Percentiles rank a stretch among this genome's conserved stretches.
Conservation (phyloP, 768 basidiomycete genomes). For the Amanita polypyramis region DNA sequence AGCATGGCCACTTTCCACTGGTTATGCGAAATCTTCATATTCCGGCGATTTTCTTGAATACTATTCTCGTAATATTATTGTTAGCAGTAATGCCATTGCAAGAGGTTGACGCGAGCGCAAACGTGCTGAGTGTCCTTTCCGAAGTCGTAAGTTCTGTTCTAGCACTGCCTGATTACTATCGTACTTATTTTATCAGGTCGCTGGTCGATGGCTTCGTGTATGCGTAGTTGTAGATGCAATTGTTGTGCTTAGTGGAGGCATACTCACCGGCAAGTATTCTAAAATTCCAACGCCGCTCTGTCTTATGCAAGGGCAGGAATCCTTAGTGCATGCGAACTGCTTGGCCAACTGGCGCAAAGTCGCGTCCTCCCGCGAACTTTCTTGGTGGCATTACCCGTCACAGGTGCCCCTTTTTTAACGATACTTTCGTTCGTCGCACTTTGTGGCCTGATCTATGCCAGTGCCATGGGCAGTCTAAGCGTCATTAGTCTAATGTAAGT, state of each 20-base stretch:
- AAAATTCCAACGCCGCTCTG: too few relatives aligned
- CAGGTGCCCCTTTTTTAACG: conserved; percentile 42
- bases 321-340: conserved; percentile 45
- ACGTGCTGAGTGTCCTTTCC: conserved; percentile 58
- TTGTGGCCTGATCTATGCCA: conserved; percentile 44
- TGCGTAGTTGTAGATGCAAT: conserved; percentile 60
- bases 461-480: conserved; percentile 37
- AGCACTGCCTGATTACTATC: not conserved
- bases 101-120: conserved; percentile 36
- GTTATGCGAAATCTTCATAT: conserved; percentile 59
- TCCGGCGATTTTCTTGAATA: conserved; percentile 46
- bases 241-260: conserved; percentile 63
- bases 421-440: conserved; percentile 40
- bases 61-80: conserved; percentile 46
- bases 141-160: conserved; percentile 28
- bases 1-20: conserved; percentile 39
- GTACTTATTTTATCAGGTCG: conserved; percentile 25
- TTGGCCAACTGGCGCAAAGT: conserved; percentile 49
- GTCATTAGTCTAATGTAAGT: conserved; percentile 51
- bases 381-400: conserved; percentile 34
- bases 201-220: conserved; percentile 49
- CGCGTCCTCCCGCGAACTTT: conserved; percentile 48
- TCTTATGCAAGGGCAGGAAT: conserved; percentile 28
- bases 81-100: conserved; percentile 48
- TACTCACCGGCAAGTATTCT: conserved; percentile 42